Base-by-base conservation (phyloP, 371 early-diverging fungal species). In the Mucor piriformis region DNA sequence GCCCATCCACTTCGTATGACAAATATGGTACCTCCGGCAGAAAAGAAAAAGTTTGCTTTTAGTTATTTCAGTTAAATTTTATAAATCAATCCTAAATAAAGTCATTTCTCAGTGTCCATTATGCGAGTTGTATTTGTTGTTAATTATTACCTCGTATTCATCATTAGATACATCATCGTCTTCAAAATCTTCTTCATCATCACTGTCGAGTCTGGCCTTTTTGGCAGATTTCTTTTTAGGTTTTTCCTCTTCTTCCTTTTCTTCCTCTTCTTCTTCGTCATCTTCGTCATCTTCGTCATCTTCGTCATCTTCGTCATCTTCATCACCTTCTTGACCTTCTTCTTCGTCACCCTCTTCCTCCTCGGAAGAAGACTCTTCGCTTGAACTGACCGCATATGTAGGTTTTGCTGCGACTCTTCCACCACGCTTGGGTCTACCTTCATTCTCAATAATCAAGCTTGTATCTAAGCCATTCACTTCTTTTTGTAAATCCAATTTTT, bases 1-100 rank as follows among this genome's bases (percentile, higher is more conserved):
- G 95, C 93, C 0, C 95, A 95, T 70, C 92, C 93, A 24, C 64
- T 95, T 42, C 79, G 82, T 0, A 72, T 88, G 4, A 57, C 46
- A 15, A 49, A 47, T 24, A 66, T 50, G 5, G 40, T 54, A 16
- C 67, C 70, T 24, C 70, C 70, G 29, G 18, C 57, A 7, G 57
- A 63, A 46, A 50, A 57, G 33, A 21, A n/a, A 20, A 29, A 29
- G 4, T 11, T 11, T 24, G 3, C 11, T 11, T 25, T 46, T 11
- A 46, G 24, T 46, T 46, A 46, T 46, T 46, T 24, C 13, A 11
- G 15, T n/a, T n/a, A n/a, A n/a, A n/a, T n/a, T n/a, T n/a, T n/a
- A n/a, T n/a, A n/a, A n/a, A n/a, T n/a, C n/a, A n/a, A n/a, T n/a
- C n/a, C n/a, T n/a, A n/a, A n/a, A n/a, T n/a, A n/a, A n/a, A n/a